These are phyloP conservation scores for Perkinsus marinus DNA, from an alignment of 169 alveolate species.

Conservation along the genomic window DNA sequence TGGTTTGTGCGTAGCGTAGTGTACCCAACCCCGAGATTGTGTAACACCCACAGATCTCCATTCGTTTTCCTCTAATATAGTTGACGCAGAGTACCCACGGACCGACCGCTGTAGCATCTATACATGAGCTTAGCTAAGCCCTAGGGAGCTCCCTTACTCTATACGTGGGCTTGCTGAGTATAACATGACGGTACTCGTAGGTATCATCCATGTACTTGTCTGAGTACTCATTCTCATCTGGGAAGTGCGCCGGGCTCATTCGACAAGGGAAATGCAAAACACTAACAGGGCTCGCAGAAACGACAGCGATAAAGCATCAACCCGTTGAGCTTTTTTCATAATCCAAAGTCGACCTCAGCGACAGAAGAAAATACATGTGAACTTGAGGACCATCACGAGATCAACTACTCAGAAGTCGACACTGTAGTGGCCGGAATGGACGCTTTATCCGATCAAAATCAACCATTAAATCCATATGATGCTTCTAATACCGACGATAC, in stretches of 20 bases:
- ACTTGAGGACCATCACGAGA: no score
- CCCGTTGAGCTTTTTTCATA: no score
- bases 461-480: neutral
- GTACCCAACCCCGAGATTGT: conserved; percentile 64
- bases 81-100: neutral
- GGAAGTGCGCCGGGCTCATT: conserved; percentile 7
- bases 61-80: conserved; percentile 41
- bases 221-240: conserved; percentile 56
- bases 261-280: neutral
- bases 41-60: conserved; percentile 61
- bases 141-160: conserved; percentile 30
- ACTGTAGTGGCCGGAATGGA: no score
- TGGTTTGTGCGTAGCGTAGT: conserved; percentile 60
- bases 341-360: no score
- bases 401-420: no score
- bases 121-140: neutral
- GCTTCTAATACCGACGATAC: neutral
- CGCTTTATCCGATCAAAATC: no score
- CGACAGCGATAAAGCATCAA: no score
- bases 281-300: no score
- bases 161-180: conserved; percentile 48
- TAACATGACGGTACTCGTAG: conserved; percentile 65
- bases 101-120: neutral
- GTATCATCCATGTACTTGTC: conserved; percentile 59
- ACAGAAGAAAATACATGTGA: no score